Evolutionary conservation across 495 filamentous ascomycete genomes (phyloP), one percentile per base, ranked within the genome.

Genomic region (Astrocystis sublimbata): DNA sequence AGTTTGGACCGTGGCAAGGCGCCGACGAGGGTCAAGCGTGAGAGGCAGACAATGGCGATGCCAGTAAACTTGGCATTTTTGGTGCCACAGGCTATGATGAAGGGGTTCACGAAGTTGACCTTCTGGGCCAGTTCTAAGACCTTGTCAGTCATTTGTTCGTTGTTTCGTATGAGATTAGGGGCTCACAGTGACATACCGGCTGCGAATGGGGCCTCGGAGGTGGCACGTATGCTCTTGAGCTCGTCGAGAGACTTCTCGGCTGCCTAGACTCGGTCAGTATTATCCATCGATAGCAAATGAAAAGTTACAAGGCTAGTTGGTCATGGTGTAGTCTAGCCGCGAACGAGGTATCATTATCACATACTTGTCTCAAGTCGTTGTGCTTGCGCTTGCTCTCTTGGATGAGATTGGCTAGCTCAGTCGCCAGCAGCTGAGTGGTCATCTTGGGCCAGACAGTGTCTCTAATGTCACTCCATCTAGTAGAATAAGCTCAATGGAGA

Each of bases 351-450:
- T 23, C 15, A 49, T 10, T 26, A 12, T 42, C 63, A 70, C 83
- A 61, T 71, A 93, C 92, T 83, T 89, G 89, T 80, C 91, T 85
- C 41, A 98, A 76, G 64, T 98, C 94, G 55, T 86, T 82, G 74
- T 96, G 88, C 76, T 96, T 98, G 63, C 93, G 86, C 75, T 96
- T 96, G 68, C 92, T 93, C 74, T 98, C 94, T 71, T 97, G 93
- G 55, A 97, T 89, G 67, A 98, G 85, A 76, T 90, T 96, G 67
- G 89, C 83, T 66, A 98, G 87, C 82, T 98, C 94, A 50, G 88
- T 85, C 65, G 88, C 88, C 64, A 98, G 84, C 60, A 98, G 86
- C 80, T 96, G 92, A 59, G 92, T 87, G 69, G 92, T 96, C 94
- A 98, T 98, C 71, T 84, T 88, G 68, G 24, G 69, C 71, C 60